These are phyloP conservation scores for Coleophoma crateriformis DNA, from an alignment of 2,329 filamentous ascomycete genomes.

Conservation along the genomic window DNA sequence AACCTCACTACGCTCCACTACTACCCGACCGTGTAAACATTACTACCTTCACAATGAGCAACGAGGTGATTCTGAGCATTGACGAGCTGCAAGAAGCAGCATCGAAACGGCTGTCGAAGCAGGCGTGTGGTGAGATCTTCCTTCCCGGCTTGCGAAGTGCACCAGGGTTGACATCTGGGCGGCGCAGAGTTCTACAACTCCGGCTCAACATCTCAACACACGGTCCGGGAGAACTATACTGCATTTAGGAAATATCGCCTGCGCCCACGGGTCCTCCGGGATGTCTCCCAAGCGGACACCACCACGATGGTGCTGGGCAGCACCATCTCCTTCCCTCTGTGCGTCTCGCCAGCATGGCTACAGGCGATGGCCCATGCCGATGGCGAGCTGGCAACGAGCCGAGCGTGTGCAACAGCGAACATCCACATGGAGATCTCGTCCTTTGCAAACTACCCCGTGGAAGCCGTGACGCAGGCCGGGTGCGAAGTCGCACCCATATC, in stretches of 20 bases:
- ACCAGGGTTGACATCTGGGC: background rate
- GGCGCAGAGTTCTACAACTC: slow-evolving; percentile 35
- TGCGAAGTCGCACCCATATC: slow-evolving; percentile 29
- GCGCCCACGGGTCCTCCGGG: slow-evolving; percentile 36
- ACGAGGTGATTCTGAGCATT: slow-evolving; percentile 8
- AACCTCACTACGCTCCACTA: no score
- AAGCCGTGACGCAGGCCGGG: slow-evolving; percentile 35
- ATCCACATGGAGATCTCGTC: slow-evolving; percentile 35
- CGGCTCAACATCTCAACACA: slow-evolving; percentile 42
- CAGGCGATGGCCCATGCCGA: slow-evolving; percentile 44
- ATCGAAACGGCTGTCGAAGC: slow-evolving; percentile 5
- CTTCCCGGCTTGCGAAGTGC: background rate
- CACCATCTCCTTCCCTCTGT: slow-evolving; percentile 36
- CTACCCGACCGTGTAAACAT: background rate
- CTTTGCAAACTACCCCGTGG: slow-evolving; percentile 36
- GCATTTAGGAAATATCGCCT: slow-evolving; percentile 47
- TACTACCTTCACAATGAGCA: slow-evolving; percentile 2
- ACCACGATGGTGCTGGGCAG: slow-evolving; percentile 37
- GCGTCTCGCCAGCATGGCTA: slow-evolving; percentile 37
- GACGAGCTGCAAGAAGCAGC: slow-evolving; percentile 7
- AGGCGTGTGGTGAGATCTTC: slow-evolving; percentile 3
- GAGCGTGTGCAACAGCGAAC: slow-evolving; percentile 38
- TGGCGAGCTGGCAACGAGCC: slow-evolving; percentile 45
- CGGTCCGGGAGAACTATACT: slow-evolving; percentile 46
- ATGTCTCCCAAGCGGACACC: slow-evolving; percentile 32